Evolutionary conservation across 2,329 filamentous ascomycete species (phyloP), one percentile per base, ranked within the genome.

Genomic region (Penicillium sp.): DNA sequence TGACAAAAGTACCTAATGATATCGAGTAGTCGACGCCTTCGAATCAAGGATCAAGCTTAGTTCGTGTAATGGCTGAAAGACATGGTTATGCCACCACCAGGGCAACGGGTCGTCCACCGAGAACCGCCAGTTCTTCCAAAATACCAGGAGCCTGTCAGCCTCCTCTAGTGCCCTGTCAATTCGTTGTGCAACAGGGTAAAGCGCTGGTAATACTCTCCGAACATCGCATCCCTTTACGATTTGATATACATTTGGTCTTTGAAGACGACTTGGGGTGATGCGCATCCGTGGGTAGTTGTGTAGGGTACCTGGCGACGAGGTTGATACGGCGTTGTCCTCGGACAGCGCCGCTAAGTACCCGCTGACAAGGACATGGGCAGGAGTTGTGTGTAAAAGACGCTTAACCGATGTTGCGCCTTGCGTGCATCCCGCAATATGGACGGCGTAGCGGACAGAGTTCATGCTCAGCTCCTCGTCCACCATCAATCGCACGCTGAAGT

Each of bases 401-500:
- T 65, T 62, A 7, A 70, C 61, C 3, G 73, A 69, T 1, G 52
- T 55, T 7, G 73, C 71, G 3, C 75, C 75, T 45, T 72, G 70
- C 17, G 68, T 56, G 56, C 75, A 77, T 57, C 70, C 72, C 19
- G 70, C 71, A 38, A 78, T 73, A 48, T 76, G 71, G 29, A 76
- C 66, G 8, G 69, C 63, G 57, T 76, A 72, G 23, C 74, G 72
- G 17, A 78, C 71, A n/a, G 71, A 74, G 26, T 73, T 67, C 2
- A 56, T 21, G 2, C 69, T 67, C 35, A 76, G 70, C 45, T 77
- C 71, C 53, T 83, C 78, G 52, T 86, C 82, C 2, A 90, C 84
- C 66, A 92, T 78, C 64, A 93, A 89, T 71, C 91, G 88, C 58
- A 93, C 89, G 19, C 85, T 89, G 35, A 93, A 73, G 71, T 93